phyloP scores from a whole-genome alignment of 2,329 filamentous ascomycete species.

The Fusarium anthophilum region DNA sequence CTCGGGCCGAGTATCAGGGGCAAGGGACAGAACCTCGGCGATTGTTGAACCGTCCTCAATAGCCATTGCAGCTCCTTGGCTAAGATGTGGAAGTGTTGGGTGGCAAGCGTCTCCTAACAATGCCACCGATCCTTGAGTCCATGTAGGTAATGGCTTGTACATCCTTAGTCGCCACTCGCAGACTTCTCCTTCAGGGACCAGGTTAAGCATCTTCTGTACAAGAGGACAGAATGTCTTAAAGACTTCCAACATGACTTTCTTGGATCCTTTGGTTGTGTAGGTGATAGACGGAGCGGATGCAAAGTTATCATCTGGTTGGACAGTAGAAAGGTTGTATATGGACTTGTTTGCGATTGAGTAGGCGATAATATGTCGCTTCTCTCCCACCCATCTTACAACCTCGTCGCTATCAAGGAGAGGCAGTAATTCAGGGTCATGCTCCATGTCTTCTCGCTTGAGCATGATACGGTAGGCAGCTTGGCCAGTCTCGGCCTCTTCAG shows the following conservation, averaged over 20 bases:
- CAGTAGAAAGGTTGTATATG: constrained; percentile 73
- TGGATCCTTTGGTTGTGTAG: constrained; percentile 71
- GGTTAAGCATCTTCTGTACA: constrained; percentile 67
- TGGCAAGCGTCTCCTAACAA: constrained; percentile 74
- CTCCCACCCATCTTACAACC: constrained; percentile 73
- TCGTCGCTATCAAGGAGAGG: constrained; percentile 64
- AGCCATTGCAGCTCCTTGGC: constrained; percentile 74
- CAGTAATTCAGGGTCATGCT: constrained; percentile 71
- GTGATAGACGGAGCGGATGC: constrained; percentile 58
- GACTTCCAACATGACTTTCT: constrained; percentile 67
- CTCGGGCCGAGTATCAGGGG: constrained; percentile 34
- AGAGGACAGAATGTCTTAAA: constrained; percentile 70
- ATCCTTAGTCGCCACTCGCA: constrained; percentile 73
- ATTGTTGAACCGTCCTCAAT: constrained; percentile 69
- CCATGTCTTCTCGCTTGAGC: constrained; percentile 66
- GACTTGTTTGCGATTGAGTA: constrained; percentile 71
- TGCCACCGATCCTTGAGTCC: constrained; percentile 64
- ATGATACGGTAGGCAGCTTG: constrained; percentile 65
- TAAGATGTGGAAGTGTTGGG: constrained; percentile 73
- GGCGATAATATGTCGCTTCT: constrained; percentile 72
- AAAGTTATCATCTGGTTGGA: constrained; percentile 69
- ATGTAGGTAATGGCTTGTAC: constrained; percentile 69
- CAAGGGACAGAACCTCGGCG: constrained; percentile 35
- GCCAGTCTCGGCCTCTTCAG: constrained; percentile 57
- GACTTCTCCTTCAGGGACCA: constrained; percentile 71